Conservation (phyloP, 148 eudicot species). For the Agrostemma githago region DNA sequence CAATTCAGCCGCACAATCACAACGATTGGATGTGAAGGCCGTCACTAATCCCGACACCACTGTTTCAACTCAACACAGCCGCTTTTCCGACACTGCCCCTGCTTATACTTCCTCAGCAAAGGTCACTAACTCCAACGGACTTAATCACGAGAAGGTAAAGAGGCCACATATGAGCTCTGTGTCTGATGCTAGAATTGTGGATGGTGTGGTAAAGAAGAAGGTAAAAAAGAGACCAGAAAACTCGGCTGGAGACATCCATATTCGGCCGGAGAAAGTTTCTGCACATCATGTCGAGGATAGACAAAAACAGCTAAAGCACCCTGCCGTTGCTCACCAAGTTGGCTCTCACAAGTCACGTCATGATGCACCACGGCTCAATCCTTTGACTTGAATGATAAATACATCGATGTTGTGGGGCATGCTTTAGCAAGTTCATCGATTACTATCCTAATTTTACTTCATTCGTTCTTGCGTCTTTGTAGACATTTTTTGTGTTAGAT, state of each 20-base stretch:
- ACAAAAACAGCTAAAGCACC: conserved; percentile 31
- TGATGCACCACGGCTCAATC: conserved; percentile 31
- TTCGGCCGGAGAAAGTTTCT: conserved; percentile 38
- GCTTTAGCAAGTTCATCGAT: conserved; percentile 19
- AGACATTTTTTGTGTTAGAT: conserved; percentile 26
- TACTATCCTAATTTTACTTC: conserved; percentile 5
- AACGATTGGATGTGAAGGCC: conserved; percentile 19
- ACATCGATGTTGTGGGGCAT: neutral
- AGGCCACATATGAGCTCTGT: conserved; percentile 32
- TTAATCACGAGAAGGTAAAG: conserved; percentile 60
- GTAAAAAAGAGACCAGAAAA: conserved; percentile 60
- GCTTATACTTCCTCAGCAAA: conserved; percentile 27
- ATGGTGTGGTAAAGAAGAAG: conserved; percentile 51
- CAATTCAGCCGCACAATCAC: conserved; percentile 38
- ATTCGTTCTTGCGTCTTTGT: neutral
- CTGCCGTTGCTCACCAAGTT: conserved; percentile 21
- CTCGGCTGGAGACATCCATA: conserved; percentile 29
- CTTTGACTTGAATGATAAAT: conserved; percentile 28
- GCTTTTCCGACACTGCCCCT: conserved; percentile 21
- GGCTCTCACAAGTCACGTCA: conserved; percentile 30
- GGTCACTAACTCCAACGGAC: conserved; percentile 29
- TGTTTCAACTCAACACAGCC: conserved; percentile 26
- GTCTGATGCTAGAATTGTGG: conserved; percentile 24
- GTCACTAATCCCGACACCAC: conserved; percentile 20
- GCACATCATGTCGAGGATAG: conserved; percentile 9